Conservation (phyloP, 1,284 basidiomycete genomes). For the Microstroma glucosiphilum region DNA sequence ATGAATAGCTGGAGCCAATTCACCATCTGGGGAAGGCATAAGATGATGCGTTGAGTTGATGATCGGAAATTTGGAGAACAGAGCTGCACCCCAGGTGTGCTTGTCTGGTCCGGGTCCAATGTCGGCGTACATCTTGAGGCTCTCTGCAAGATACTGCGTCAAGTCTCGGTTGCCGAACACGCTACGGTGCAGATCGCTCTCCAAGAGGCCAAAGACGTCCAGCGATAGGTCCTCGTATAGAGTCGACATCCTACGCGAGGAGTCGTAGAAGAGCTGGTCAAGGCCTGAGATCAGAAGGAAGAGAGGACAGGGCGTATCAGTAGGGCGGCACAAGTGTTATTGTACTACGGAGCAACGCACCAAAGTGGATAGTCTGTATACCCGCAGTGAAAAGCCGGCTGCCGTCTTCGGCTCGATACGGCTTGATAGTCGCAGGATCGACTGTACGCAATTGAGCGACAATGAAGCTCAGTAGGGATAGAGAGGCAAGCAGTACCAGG, state of each 20-base stretch:
- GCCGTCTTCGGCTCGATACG: slow-evolving; percentile 61
- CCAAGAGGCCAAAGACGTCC: slow-evolving; percentile 59
- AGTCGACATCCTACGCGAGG: slow-evolving; percentile 62
- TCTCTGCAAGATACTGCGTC: slow-evolving; percentile 51
- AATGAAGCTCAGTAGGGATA: slow-evolving; percentile 22
- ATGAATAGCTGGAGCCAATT: slow-evolving; percentile 71
- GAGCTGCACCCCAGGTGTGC: slow-evolving; percentile 69
- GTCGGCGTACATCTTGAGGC: slow-evolving; percentile 66
- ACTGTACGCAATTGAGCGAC: slow-evolving; percentile 55
- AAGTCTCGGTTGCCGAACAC: slow-evolving; percentile 80
- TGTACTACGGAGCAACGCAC: slow-evolving; percentile 20
- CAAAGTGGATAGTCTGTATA: slow-evolving; percentile 86
- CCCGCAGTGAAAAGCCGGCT: slow-evolving; percentile 69
- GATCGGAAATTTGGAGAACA: slow-evolving; percentile 73
- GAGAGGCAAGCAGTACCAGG: slow-evolving; percentile 23
- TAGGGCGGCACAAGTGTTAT: slow-evolving; percentile 13
- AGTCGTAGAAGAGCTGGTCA: slow-evolving; percentile 45
- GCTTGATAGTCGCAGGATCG: slow-evolving; percentile 58
- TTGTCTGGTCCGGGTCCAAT: slow-evolving; percentile 79
- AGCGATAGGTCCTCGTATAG: slow-evolving; percentile 56
- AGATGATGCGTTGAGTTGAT: slow-evolving; percentile 81
- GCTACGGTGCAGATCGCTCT: slow-evolving; percentile 76
- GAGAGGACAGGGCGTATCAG: no score
- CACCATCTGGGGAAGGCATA: slow-evolving; percentile 70
- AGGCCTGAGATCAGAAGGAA: slow-evolving; percentile 14